phyloP scores from a whole-genome alignment of 1,139 yeast species.

The Sugiyamaella castrensis region DNA sequence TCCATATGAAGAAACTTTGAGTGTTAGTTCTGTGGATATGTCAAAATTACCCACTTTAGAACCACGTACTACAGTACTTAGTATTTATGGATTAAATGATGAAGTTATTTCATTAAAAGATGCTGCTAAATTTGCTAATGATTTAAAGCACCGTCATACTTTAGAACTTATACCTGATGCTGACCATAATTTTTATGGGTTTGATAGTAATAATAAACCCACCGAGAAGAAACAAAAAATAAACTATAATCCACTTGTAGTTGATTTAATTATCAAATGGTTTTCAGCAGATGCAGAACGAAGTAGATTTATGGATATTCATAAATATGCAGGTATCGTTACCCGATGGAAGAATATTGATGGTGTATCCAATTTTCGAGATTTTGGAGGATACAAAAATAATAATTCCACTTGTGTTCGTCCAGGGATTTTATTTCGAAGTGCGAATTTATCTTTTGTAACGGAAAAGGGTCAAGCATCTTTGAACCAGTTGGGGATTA shows the following conservation, averaged over 20 bases:
- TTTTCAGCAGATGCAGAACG: slow-evolving; percentile 51
- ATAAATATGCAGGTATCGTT: slow-evolving; percentile 41
- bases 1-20: slow-evolving; percentile 52
- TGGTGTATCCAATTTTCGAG: slow-evolving; percentile 73
- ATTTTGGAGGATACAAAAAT: slow-evolving; percentile 72
- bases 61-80: slow-evolving; percentile 49
- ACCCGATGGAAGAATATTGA: slow-evolving; percentile 61
- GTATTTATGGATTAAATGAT: slow-evolving; percentile 72
- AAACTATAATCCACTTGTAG: slow-evolving; percentile 59
- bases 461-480: slow-evolving; percentile 45
- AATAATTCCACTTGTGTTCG: slow-evolving; percentile 41
- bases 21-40: slow-evolving; percentile 54
- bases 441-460: slow-evolving; percentile 57
- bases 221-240: slow-evolving; percentile 6
- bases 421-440: slow-evolving; percentile 56
- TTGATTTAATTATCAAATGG: slow-evolving; percentile 51
- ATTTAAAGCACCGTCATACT: slow-evolving; percentile 55
- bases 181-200: slow-evolving; percentile 77
- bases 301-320: slow-evolving; percentile 47
- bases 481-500: slow-evolving; percentile 48
- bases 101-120: slow-evolving; percentile 63
- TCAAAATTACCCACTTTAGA: slow-evolving; percentile 44
- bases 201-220: slow-evolving; percentile 12
- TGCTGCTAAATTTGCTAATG: slow-evolving; percentile 55
- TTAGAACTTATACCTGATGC: slow-evolving; percentile 62